These are phyloP conservation scores for Naganishia cerealis DNA, from an alignment of 1,284 basidiomycete genomes.

Conservation along the genomic window DNA sequence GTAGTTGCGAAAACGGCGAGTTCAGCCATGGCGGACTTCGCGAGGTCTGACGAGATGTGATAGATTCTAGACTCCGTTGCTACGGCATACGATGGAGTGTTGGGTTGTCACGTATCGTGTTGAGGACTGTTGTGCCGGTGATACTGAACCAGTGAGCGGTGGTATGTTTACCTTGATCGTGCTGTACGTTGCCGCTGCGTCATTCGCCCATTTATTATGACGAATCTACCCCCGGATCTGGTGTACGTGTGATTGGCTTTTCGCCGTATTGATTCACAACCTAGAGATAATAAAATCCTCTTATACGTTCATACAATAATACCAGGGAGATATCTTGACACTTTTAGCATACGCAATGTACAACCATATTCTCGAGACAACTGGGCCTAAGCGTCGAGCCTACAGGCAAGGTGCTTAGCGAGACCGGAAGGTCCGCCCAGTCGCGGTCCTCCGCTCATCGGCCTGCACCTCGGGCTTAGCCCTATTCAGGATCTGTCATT, in stretches of 20 bases:
- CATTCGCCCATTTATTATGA: too few relatives aligned
- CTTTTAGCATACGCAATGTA: background rate
- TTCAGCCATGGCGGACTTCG: constrained; percentile 12
- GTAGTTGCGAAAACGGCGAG: constrained; percentile 54
- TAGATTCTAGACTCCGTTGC: too few relatives aligned
- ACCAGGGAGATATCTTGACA: background rate
- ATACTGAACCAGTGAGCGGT: too few relatives aligned
- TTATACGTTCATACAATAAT: constrained; percentile 4
- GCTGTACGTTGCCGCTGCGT: too few relatives aligned
- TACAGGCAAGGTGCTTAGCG: constrained; percentile 18
- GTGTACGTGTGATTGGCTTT: background rate
- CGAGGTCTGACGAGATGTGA: too few relatives aligned
- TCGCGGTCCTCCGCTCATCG: constrained; percentile 85
- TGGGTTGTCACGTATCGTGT: too few relatives aligned
- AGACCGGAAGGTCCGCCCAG: constrained; percentile 39
- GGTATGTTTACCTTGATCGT: too few relatives aligned
- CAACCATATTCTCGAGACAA: background rate
- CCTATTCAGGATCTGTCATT: constrained; percentile 65
- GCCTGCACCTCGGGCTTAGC: constrained; percentile 88
- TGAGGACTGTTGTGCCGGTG: too few relatives aligned
- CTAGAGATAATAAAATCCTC: background rate
- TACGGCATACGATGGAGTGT: too few relatives aligned
- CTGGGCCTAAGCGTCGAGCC: background rate
- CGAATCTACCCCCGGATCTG: too few relatives aligned
- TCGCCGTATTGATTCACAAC: background rate